Evolutionary conservation across 176 grass and related monocot species (phyloP), one percentile per base, ranked within the genome.

Genomic region (Puccinellia tenuiflora): DNA sequence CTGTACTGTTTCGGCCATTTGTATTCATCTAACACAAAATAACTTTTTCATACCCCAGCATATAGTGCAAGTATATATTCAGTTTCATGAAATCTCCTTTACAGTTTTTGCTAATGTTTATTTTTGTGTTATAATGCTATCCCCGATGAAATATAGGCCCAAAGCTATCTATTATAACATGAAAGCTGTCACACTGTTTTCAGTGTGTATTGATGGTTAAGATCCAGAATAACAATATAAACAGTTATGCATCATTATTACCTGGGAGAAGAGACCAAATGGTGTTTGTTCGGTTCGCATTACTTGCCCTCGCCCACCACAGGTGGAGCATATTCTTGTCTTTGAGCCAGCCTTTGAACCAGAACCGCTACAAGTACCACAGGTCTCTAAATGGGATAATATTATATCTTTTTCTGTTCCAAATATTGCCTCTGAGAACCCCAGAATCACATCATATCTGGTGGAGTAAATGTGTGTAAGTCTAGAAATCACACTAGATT

Each of bases 261-360:
- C 96, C 91, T 98, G 96, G n/a, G 96, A 98, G 84, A 98, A 98
- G 70, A 98, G 71, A 26, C 96, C 96, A 86, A 98, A 98, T 50
- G 96, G 96, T 73, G 96, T 98, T 85, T 98, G 96, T 73, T 98
- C 96, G 78, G 92, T 95, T 86, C 92, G 84, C 96, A 98, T 98
- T 80, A 98, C 96, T 93, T 98, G 96, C 34, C 96, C 92, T 75
- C 92, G 83, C 57, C 96, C 96, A 68, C 96, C 96, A 83, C 96
- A 98, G 85, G 96, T 93, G 50, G 90, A 87, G 63, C 96, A 98
- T 88, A 95, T 85, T 88, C 87, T 91, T 89, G 91, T 83, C 87
- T 93, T 98, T 71, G 96, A 93, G 20, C 89, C 92, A 81, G 88
- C 75, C 89, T 93, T 98, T 64, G 96, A 95, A 85, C 96, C 96